phyloP scores from a whole-genome alignment of 2,329 filamentous ascomycete species.

The Pestalotiopsis sp. region DNA sequence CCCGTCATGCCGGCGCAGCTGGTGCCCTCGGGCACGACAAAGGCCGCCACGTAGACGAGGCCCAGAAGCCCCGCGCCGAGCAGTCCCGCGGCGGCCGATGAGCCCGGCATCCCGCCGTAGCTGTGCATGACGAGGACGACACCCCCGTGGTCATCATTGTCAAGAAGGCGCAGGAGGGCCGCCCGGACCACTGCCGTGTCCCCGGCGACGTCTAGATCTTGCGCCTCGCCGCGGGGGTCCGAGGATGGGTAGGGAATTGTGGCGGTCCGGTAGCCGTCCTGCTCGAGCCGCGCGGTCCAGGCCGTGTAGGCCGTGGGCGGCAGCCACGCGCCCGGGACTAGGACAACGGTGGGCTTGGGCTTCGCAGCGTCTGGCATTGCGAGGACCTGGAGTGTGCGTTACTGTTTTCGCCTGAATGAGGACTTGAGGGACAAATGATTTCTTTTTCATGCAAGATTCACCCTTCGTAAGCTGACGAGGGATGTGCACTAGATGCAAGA shows the following conservation, averaged over 20 bases:
- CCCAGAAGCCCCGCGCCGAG: neutral
- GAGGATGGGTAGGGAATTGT: neutral
- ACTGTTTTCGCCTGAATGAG: neutral
- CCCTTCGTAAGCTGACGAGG: neutral
- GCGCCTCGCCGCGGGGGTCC: neutral
- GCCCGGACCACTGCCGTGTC: conserved; percentile 17
- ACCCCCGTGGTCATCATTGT: conserved; percentile 7
- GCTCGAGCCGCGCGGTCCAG: neutral
- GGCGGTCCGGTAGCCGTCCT: neutral
- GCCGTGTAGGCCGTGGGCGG: neutral
- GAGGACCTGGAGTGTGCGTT: too few species aligned
- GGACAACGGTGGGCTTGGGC: neutral
- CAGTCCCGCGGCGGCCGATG: neutral
- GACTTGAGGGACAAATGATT: neutral
- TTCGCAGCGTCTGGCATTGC: neutral
- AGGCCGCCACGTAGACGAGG: neutral
- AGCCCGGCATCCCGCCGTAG: conserved; percentile 23
- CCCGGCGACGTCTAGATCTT: neutral
- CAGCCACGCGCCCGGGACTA: neutral
- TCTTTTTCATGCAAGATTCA: neutral
- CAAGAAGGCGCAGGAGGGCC: conserved; percentile 16
- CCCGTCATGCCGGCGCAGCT: conserved; percentile 4
- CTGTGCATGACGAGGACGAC: conserved; percentile 23
- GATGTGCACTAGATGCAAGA: neutral
- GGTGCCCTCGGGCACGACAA: neutral